These are phyloP conservation scores for Cyberlindnera galapagoensis DNA, from an alignment of 805 yeast genomes.

Conservation along the genomic window DNA sequence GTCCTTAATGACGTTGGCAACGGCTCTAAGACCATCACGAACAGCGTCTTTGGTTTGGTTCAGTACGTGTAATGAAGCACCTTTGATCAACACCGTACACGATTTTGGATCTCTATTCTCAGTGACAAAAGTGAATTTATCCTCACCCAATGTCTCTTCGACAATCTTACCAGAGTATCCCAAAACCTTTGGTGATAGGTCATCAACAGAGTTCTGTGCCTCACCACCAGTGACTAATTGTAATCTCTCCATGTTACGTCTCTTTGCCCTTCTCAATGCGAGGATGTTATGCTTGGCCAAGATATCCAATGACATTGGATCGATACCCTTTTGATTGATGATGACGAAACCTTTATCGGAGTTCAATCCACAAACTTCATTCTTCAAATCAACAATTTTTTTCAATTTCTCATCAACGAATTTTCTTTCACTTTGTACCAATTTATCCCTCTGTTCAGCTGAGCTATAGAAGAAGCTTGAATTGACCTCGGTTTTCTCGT, in stretches of 20 bases:
- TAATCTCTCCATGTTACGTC: conserved; percentile 98
- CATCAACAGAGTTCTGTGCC: conserved; percentile 97
- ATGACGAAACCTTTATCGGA: conserved; percentile 79
- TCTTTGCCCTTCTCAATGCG: conserved; percentile 95
- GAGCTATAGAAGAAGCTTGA: conserved; percentile 90
- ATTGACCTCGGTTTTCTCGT: conserved; percentile 96
- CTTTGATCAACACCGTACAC: conserved; percentile 87
- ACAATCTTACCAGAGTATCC: conserved; percentile 89
- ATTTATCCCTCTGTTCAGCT: conserved; percentile 93
- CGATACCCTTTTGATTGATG: conserved; percentile 97
- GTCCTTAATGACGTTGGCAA: conserved; percentile 85
- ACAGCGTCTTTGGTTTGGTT: conserved; percentile 96
- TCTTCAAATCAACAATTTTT: conserved; percentile 88
- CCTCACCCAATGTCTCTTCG: conserved; percentile 94
- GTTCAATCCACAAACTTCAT: conserved; percentile 79
- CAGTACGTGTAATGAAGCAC: conserved; percentile 83
- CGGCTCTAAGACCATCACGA: conserved; percentile 94
- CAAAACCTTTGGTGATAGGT: conserved; percentile 66
- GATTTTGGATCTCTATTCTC: conserved; percentile 86
- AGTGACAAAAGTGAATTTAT: conserved; percentile 92
- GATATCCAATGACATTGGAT: conserved; percentile 94
- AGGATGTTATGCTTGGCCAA: conserved; percentile 88
- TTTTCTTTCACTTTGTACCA: conserved; percentile 87
- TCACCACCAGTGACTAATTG: conserved; percentile 96
- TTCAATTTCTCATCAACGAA: conserved; percentile 91